These are phyloP conservation scores for Euphorbia corollata DNA, from an alignment of 441 rosid species.

Conservation along the genomic window DNA sequence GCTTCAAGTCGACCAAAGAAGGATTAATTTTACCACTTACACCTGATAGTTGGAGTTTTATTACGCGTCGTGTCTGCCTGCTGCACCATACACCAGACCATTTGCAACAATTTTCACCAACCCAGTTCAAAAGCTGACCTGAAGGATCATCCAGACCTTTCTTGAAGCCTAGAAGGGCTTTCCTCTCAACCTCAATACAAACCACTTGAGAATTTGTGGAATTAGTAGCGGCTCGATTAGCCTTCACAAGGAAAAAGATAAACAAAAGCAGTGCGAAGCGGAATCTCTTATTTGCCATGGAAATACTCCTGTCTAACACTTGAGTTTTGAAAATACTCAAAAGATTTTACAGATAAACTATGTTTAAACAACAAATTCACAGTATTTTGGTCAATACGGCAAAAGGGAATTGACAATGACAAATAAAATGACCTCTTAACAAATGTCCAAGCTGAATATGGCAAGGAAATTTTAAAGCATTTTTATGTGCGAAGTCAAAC, in stretches of 20 bases:
- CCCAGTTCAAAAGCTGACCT: slow-evolving; percentile 29
- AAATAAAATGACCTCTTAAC: neutral
- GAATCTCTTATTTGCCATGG: neutral
- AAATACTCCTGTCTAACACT: neutral
- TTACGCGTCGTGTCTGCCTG: slow-evolving; percentile 10
- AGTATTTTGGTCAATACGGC: neutral
- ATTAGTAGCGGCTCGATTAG: neutral
- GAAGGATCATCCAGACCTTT: slow-evolving; percentile 25
- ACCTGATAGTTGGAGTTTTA: slow-evolving; percentile 11
- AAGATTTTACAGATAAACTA: neutral
- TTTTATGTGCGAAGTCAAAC: neutral
- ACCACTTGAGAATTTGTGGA: neutral
- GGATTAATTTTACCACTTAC: slow-evolving; percentile 22
- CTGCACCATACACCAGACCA: slow-evolving; percentile 20
- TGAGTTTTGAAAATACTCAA: neutral
- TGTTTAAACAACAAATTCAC: neutral
- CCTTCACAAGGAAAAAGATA: neutral
- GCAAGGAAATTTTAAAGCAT: neutral
- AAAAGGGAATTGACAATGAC: neutral
- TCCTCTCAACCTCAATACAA: slow-evolving; percentile 21
- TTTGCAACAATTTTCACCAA: slow-evolving; percentile 27
- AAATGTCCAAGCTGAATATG: neutral
- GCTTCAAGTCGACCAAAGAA: slow-evolving; percentile 20
- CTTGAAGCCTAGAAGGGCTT: slow-evolving; percentile 26
- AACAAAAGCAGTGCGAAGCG: neutral